phyloP scores from a whole-genome alignment of 805 yeast species.

The Candida rishiriensis region DNA sequence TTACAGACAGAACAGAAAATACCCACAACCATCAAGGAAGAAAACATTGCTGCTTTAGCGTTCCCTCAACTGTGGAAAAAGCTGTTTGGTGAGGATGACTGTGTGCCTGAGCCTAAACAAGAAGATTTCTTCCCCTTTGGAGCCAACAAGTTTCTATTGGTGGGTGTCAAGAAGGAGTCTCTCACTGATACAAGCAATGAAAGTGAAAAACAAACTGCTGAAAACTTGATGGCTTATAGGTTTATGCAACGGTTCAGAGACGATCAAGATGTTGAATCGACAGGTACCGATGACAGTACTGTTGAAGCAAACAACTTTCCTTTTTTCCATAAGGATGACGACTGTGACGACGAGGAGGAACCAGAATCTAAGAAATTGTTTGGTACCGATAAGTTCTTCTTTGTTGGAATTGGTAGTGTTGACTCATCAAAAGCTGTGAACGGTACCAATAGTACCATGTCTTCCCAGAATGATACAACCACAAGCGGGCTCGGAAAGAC shows the following conservation, averaged over 20 bases:
- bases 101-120: slow-evolving; percentile 5
- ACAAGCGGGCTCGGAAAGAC: too few relatives aligned
- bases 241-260: not conserved
- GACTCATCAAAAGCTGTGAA: slow-evolving; percentile 1
- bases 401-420: slow-evolving; percentile 25
- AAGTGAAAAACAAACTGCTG: not conserved
- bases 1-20: not conserved
- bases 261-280: slow-evolving; percentile 1
- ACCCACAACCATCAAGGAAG: slow-evolving; percentile 21
- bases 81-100: slow-evolving; percentile 11
- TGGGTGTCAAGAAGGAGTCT: slow-evolving; percentile 20
- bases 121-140: slow-evolving; percentile 24
- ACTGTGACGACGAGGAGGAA: slow-evolving; percentile 11
- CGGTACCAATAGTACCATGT: too few relatives aligned
- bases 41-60: slow-evolving; percentile 23
- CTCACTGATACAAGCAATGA: not conserved
- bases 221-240: not conserved
- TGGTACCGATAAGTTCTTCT: slow-evolving; percentile 23
- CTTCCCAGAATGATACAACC: too few relatives aligned
- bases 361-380: slow-evolving; percentile 11
- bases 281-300: too few relatives aligned
- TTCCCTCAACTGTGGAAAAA: slow-evolving; percentile 26
- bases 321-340: slow-evolving; percentile 14
- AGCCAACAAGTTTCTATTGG: slow-evolving; percentile 22
- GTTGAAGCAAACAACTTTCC: slow-evolving; percentile 7